Evolutionary conservation across 495 filamentous ascomycete genomes (phyloP), one percentile per base, ranked within the genome.

Genomic region (Tirmania nivea): DNA sequence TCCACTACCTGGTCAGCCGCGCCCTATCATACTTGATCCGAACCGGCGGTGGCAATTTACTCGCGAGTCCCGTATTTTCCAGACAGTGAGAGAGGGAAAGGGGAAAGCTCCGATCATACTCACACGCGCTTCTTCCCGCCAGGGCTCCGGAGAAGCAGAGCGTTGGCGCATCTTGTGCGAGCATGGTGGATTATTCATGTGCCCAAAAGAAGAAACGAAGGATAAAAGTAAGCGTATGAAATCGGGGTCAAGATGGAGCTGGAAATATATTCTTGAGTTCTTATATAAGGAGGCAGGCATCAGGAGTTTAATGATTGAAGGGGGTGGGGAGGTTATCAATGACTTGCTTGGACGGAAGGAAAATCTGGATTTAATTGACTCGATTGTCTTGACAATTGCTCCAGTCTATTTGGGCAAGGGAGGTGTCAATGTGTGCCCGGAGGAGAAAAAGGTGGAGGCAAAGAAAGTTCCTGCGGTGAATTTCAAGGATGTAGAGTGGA

Each of bases 271-370:
- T 20, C 66, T 90, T 10, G 64, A 66, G 36, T 70, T 69, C 19
- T 61, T 89, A 12, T 45, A 45, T 19, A 66, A 65, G 49, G 66
- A 67, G 8, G 71, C 82, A 54, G 80, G 80, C 0, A 68, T 92
- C 54, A 69, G 73, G 21, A 89, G 84, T 59, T 73, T 94, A 31
- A 94, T 93, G 87, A 72, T 94, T 39, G 87, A 94, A 66, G 86
- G 86, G 0, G 86, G 86, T 14, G 86, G 76, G 3, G 73, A 73
- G 17, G 76, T 94, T 49, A 80, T 93, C 59, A 84, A 83, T 60
- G 76, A 80, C 51, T 69, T 94, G 12, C 68, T 94, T 16, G 69
- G 70, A 36, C 12, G 39, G 14, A 66, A 70, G 14, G 71, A 75
- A 52, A 78, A 83, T 55, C 67, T 73, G n/a, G 62, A 66, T 48